These are phyloP conservation scores for Chrysanthemum lavandulifolium DNA, from an alignment of 129 eudicot species.

Conservation along the genomic window DNA sequence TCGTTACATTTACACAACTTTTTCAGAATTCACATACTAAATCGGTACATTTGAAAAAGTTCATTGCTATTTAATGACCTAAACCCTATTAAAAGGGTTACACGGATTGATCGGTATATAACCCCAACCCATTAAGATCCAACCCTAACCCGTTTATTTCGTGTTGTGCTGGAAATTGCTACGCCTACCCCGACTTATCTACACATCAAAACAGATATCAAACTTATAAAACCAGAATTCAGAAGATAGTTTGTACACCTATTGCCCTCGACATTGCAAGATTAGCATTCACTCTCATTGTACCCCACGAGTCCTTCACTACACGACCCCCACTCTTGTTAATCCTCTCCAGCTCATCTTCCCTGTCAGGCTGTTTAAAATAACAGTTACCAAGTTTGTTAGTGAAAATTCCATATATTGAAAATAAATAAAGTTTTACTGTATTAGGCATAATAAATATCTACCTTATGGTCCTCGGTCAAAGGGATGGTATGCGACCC, in stretches of 20 bases:
- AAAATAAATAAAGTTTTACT: too few species aligned
- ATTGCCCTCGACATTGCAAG: constrained; percentile 37
- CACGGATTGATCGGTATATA: too few species aligned
- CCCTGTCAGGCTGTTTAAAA: constrained; percentile 21
- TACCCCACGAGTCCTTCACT: constrained; percentile 5
- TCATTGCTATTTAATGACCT: too few species aligned
- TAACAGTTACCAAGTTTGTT: not conserved
- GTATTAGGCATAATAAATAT: not conserved
- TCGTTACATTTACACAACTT: too few species aligned
- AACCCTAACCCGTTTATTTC: too few species aligned
- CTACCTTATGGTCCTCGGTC: constrained; percentile 27
- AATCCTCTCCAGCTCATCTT: constrained; percentile 27
- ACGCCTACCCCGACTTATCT: not conserved
- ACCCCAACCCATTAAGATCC: too few species aligned
- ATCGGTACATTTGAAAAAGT: too few species aligned
- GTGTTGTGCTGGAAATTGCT: too few species aligned
- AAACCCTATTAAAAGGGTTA: too few species aligned
- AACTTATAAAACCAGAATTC: not conserved
- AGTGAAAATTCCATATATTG: too few species aligned
- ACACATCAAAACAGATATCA: not conserved
- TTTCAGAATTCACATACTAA: too few species aligned
- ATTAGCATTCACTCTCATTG: constrained; percentile 22
- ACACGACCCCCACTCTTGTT: constrained; percentile 12
- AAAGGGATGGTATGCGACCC: constrained; percentile 25
- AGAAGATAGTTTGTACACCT: constrained; percentile 11